Base-by-base conservation (phyloP, 2,329 filamentous ascomycete genomes). In the Colletotrichum tamarilloi region DNA sequence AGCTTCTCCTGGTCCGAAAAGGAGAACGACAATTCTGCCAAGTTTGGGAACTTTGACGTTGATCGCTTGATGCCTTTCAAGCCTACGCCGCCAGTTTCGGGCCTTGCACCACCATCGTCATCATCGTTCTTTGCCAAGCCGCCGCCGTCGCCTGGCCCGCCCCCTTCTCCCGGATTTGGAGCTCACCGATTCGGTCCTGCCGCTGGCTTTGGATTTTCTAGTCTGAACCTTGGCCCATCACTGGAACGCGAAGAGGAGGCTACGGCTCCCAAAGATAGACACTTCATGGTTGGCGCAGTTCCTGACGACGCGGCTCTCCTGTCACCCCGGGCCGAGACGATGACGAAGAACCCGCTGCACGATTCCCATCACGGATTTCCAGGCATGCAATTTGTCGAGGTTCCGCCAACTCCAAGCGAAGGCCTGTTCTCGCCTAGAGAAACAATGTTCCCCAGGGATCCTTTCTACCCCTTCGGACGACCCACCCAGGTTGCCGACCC, bases 251-350 rank as follows among this genome's bases (percentile, higher is more conserved):
- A 82, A 72, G 62, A 73, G 14, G 60, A 73, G 16, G 75, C 79
- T 19, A 71, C 75, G 32, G 67, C 64, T 24, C 75, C 77, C 11
- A 75, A 79, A 4, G 81, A 82, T 67, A 80, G 83, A 78, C 82
- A 82, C 73, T 77, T 85, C 35, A 74, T 85, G 26, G 69, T 82
- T 72, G 71, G 80, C n/a, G 78, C 77, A 14, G 76, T 81, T 46
- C 81, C 84, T 1, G 84, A 85, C 16, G 86, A 88, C 12, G 88
- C 91, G 59, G 85, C 90, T 14, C 82, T 94, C 11, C 88, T 94
- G 86, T 95, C 93, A 3, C 93, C 94, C 0, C 89, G 93, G 56
- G 91, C 87, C 1, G 92, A 93, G 77, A 90, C 92, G 19, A 95
- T 95, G 86, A 94, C 92, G 2, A 90, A 88, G 74, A 92, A 93